Base-by-base conservation (phyloP, 2,329 filamentous ascomycete genomes). In the Sporothrix dimorphospora region DNA sequence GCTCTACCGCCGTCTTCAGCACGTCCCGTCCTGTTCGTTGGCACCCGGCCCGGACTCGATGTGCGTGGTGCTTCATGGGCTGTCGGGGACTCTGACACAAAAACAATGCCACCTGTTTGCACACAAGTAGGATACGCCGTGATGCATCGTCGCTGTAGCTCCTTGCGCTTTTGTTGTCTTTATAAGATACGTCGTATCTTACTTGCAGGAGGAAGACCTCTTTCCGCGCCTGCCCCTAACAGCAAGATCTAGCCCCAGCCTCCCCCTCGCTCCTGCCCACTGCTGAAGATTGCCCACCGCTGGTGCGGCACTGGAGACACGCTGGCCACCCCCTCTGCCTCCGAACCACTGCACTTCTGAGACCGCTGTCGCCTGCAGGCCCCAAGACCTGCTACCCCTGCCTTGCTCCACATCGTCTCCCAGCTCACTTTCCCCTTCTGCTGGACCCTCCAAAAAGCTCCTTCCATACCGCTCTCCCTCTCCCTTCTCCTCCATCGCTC, bases 371-470 rank as follows among this genome's bases (percentile, higher is more conserved):
- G 40, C 16, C 49, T 49, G 63, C 65, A 53, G 65, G 65, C 27
- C 47, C 45, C 66, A 49, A 68, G 8, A 40, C 27, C 30, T 68
- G 65, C 66, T 42, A 51, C 66, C 66, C 66, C 49, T 69, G 66
- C 49, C 49, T 42, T 40, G 49, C 66, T 69, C 66, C 66, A 69
- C 66, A 55, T 69, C 49, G 49, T 57, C 66, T 69, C 66, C 63
- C 47, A 68, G 30, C 19, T 55, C 66, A 55, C 66, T 55, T 69
- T 45, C 47, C 47, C 57, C 19, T 40, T 34, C 27, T 40, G 57
- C 30, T 61, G 57, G 24, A 16, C 24, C 14, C 12, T 16, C 53
- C 24, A 27, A 9, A 16, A 42, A 65, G 38, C 38, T 27, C 38
- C 57, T 42, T 47, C 42, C 61, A 65, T 47, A 42, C 24, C 11